Base-by-base conservation (phyloP, 805 yeast genomes). In the Candida arabinofermentans region DNA sequence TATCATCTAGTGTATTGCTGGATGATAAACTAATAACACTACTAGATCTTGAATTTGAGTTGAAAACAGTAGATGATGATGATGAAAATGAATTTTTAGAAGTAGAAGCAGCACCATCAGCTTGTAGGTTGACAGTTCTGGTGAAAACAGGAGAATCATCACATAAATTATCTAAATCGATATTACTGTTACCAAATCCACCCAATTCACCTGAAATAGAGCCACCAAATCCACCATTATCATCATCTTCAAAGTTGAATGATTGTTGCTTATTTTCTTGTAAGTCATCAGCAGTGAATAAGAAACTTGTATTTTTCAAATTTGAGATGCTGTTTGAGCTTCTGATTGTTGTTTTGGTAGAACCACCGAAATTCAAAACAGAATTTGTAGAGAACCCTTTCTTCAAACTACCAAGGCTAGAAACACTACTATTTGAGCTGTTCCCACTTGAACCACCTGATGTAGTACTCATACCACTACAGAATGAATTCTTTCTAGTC, bases 161-260 rank as follows among this genome's bases (percentile, higher is more conserved):
- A 42, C 54, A 51, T 16, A 56, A 35, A 27, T 35, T 39, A 40
- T 59, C 64, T 24, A 59, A 46, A 40, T 50, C 57, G 17, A 59
- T 37, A 9, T 41, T 34, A 10, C 36, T 37, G 21, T 47, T 48
- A 13, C 58, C 60, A 32, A 53, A 45, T 2, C 61, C 62, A 13
- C 62, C 61, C 17, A 58, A 48, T 27, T 55, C 50, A 5, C 59
- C 61, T 8, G 41, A 34, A 17, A 14, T 23, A 3, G 24, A 16
- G 5, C 18, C 30, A 32, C 18, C 26, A 22, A 16, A 30, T n/a
- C 23, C 35, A 18, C 21, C 24, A 21, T 37, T 36, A 12, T 10
- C 33, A 19, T 26, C 26, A 12, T 23, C 29, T 8, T 31, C 27
- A 33, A 37, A 13, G 32, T 27, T 19, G 12, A n/a, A 24, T 13